Percentiles rank a stretch among this genome's conserved stretches.
Evolutionary conservation across 257 asterid species (phyloP).

Genomic region (Thymus mandschuricus): DNA sequence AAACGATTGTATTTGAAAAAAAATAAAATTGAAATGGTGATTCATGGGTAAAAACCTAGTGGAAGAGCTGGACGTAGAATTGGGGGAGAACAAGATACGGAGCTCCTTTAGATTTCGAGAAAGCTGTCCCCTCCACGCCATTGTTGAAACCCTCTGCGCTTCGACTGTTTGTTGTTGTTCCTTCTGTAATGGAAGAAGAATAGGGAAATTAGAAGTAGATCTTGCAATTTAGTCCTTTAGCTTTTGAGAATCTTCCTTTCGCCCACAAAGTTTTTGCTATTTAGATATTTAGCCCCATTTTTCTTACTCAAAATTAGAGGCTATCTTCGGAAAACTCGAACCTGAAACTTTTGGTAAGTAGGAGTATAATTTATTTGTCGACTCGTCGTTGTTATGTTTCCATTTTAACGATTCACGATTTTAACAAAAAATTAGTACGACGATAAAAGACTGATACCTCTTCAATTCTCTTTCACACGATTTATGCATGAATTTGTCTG

Average conservation of each 20-base stretch:
- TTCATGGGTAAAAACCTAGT: constrained; percentile 49
- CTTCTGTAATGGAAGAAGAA: background rate
- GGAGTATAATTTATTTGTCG: no score
- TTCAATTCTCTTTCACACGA: no score
- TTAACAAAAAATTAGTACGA: no score
- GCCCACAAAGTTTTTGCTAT: background rate
- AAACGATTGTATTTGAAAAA: background rate
- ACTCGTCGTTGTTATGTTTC: no score
- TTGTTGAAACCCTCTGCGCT: constrained; percentile 31
- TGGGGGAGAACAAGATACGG: constrained; percentile 72
- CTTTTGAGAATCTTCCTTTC: background rate
- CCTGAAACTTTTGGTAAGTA: no score
- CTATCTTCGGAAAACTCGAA: no score
- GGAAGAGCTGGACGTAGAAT: constrained; percentile 70
- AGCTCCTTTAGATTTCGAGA: constrained; percentile 81
- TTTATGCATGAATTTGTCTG: no score
- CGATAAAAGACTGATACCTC: no score
- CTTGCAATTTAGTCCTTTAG: constrained; percentile 6
- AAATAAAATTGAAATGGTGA: background rate
- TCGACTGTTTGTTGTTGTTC: background rate
- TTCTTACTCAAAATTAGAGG: no score
- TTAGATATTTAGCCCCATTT: background rate
- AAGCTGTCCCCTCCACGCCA: constrained; percentile 92
- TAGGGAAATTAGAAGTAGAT: constrained; percentile 3
- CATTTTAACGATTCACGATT: no score